These are phyloP conservation scores for Myriosclerotinia curreyana DNA, from an alignment of 2,329 filamentous ascomycete genomes.

Conservation along the genomic window DNA sequence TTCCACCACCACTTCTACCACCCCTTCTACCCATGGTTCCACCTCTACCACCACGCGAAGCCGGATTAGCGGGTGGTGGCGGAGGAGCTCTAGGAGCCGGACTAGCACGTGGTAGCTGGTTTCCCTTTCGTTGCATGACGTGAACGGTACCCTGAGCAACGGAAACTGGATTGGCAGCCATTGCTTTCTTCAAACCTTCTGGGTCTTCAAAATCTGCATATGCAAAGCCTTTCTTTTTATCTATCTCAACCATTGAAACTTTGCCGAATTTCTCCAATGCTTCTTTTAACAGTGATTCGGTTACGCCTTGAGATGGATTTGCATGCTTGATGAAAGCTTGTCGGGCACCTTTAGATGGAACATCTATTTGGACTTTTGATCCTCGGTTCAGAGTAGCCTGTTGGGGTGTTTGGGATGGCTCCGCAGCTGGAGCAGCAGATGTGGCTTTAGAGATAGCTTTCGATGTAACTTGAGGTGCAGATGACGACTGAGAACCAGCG, in stretches of 20 bases:
- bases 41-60: slow-evolving; percentile 30
- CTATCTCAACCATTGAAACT: slow-evolving; percentile 81
- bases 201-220: slow-evolving; percentile 84
- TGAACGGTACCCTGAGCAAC: slow-evolving; percentile 85
- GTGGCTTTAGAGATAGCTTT: slow-evolving; percentile 26
- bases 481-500: slow-evolving; percentile 8
- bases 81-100: slow-evolving; percentile 43
- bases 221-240: slow-evolving; percentile 91
- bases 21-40: slow-evolving; percentile 31
- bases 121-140: slow-evolving; percentile 77
- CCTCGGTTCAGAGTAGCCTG: slow-evolving; percentile 35
- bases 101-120: slow-evolving; percentile 81
- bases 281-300: slow-evolving; percentile 72
- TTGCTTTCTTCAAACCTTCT: slow-evolving; percentile 70
- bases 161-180: slow-evolving; percentile 74
- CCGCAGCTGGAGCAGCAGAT: slow-evolving; percentile 32
- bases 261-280: slow-evolving; percentile 71
- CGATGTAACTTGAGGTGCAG: slow-evolving; percentile 25
- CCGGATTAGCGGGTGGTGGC: slow-evolving; percentile 26
- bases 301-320: slow-evolving; percentile 88
- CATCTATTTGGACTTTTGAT: slow-evolving; percentile 26
- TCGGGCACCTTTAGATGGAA: slow-evolving; percentile 49
- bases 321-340: slow-evolving; percentile 78
- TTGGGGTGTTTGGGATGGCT: slow-evolving; percentile 29
- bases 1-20: slow-evolving; percentile 30